Evolutionary conservation across 1,139 yeast genomes (phyloP).

Genomic region (Hyphopichia burtonii): DNA sequence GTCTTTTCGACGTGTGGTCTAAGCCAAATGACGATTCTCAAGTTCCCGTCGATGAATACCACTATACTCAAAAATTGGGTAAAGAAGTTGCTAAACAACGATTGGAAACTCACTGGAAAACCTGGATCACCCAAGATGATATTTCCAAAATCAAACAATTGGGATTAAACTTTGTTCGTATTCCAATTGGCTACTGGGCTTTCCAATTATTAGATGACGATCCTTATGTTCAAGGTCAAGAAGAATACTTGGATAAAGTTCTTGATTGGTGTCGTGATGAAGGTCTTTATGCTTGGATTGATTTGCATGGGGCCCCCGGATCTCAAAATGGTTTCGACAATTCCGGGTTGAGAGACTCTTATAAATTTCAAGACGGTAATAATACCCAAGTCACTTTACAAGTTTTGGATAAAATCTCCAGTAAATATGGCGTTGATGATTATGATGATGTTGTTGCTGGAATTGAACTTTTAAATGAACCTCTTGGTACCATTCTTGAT

Average conservation of each 20-base stretch:
- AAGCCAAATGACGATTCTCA: conserved; percentile 26
- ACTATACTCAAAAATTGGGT: conserved; percentile 64
- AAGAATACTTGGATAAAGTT: conserved; percentile 68
- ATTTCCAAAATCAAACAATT: conserved; percentile 56
- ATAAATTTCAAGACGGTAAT: conserved; percentile 55
- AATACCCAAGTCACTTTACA: conserved; percentile 54
- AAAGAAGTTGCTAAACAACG: conserved; percentile 50
- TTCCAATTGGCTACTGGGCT: conserved; percentile 98
- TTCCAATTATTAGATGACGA: conserved; percentile 62
- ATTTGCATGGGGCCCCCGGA: conserved; percentile 96
- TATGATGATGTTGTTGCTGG: conserved; percentile 77
- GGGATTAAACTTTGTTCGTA: conserved; percentile 84
- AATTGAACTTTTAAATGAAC: conserved; percentile 86
- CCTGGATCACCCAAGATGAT: conserved; percentile 78
- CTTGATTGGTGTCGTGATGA: conserved; percentile 68
- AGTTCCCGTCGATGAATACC: conserved; percentile 85
- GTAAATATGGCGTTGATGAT: conserved; percentile 65
- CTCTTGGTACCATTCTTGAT: conserved; percentile 69
- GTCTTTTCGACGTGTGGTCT: conserved; percentile 58
- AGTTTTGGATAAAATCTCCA: conserved; percentile 44
- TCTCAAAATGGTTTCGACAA: conserved; percentile 97
- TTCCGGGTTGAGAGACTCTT: conserved; percentile 76
- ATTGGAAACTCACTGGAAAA: conserved; percentile 70
- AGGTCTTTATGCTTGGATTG: conserved; percentile 81
- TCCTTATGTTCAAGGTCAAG: conserved; percentile 90